These are phyloP conservation scores for Citrus sinensis DNA, from an alignment of 345 rosid species.

Conservation along the genomic window DVS_A1.0 CM039163.1:35700001-35700500, in stretches of 20 bases:
- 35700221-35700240: constrained; percentile 2
- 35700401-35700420: background rate
- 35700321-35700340: background rate
- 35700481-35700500: constrained; percentile 19
- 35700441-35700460: constrained; percentile 10
- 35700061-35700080: constrained; percentile 1
- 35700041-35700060: background rate
- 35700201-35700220: background rate
- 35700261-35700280: background rate
- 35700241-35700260: background rate
- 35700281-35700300: background rate
- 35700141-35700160: constrained; percentile 2
- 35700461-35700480: constrained; percentile 11
- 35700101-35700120: background rate
- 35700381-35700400: background rate
- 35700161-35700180: background rate
- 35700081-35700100: background rate
- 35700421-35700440: constrained; percentile 16
- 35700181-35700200: background rate
- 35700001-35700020: background rate
- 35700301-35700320: background rate
- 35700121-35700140: background rate
- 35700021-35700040: background rate
- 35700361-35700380: background rate
- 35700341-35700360: constrained; percentile 1